Conservation (phyloP, 495 filamentous ascomycete genomes). For the Penicillium coffeae region DNA sequence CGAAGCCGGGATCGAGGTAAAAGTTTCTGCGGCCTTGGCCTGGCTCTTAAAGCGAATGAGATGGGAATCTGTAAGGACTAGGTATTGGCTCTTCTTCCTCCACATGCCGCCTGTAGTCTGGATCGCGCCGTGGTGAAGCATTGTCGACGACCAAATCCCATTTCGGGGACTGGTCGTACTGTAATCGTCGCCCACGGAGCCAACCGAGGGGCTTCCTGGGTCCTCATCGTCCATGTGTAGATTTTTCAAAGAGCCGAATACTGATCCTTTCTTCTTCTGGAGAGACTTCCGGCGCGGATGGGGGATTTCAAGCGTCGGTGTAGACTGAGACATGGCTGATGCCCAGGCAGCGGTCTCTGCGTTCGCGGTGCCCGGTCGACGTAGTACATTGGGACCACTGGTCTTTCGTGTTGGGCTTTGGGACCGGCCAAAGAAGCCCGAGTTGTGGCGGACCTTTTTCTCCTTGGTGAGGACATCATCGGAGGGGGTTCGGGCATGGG, state of each 20-base stretch:
- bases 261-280: slow-evolving; percentile 47
- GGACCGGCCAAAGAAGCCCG: slow-evolving; percentile 40
- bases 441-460: slow-evolving; percentile 43
- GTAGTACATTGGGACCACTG: slow-evolving; percentile 20
- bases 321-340: slow-evolving; percentile 18
- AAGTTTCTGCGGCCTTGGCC: slow-evolving; percentile 63
- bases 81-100: slow-evolving; percentile 79
- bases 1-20: slow-evolving; percentile 49
- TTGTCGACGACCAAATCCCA: slow-evolving; percentile 40
- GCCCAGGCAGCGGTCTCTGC: slow-evolving; percentile 23
- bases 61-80: slow-evolving; percentile 86
- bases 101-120: slow-evolving; percentile 78
- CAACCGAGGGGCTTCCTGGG: slow-evolving; percentile 31
- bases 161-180: slow-evolving; percentile 26
- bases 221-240: slow-evolving; percentile 50
- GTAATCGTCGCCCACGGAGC: slow-evolving; percentile 32
- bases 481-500: slow-evolving; percentile 37
- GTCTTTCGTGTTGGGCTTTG: slow-evolving; percentile 19
- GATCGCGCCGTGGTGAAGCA: slow-evolving; percentile 69
- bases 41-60: slow-evolving; percentile 77
- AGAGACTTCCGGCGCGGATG: slow-evolving; percentile 42
- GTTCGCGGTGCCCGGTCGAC: slow-evolving; percentile 29
- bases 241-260: slow-evolving; percentile 57
- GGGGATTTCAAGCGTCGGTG: slow-evolving; percentile 24
- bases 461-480: slow-evolving; percentile 33